These are phyloP conservation scores for Protostelium mycophagum DNA, from an alignment of 78 protist species.

Conservation along the genomic window DNA sequence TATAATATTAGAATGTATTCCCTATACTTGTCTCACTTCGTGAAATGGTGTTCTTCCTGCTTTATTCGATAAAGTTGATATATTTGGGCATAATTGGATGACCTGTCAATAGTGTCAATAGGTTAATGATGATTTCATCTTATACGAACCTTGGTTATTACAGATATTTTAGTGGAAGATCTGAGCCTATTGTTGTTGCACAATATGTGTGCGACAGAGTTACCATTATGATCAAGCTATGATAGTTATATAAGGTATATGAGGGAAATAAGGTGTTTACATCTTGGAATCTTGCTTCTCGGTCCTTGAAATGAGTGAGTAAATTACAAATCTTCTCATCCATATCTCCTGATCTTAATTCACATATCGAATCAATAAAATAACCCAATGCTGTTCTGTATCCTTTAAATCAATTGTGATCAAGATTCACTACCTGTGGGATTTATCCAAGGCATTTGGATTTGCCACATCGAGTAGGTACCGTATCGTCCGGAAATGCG, in stretches of 20 bases:
- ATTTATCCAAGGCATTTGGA: neutral
- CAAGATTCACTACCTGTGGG: too few relatives aligned
- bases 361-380: neutral
- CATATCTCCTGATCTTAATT: neutral
- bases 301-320: neutral
- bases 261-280: too few relatives aligned
- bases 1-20: too few relatives aligned
- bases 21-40: too few relatives aligned
- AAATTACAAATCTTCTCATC: neutral
- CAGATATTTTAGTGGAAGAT: neutral
- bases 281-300: neutral
- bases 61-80: neutral
- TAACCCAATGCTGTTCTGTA: neutral
- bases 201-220: neutral
- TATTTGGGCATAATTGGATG: neutral
- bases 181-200: neutral
- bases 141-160: neutral
- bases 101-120: too few relatives aligned
- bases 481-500: neutral
- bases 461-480: neutral
- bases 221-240: neutral
- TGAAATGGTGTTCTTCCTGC: neutral
- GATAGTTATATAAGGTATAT: too few relatives aligned
- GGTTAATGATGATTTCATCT: neutral
- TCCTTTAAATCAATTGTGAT: too few relatives aligned